Evolutionary conservation across 805 yeast genomes (phyloP), one percentile per base, ranked within the genome.

Genomic region (Yarrowia yakushimensis): DNA sequence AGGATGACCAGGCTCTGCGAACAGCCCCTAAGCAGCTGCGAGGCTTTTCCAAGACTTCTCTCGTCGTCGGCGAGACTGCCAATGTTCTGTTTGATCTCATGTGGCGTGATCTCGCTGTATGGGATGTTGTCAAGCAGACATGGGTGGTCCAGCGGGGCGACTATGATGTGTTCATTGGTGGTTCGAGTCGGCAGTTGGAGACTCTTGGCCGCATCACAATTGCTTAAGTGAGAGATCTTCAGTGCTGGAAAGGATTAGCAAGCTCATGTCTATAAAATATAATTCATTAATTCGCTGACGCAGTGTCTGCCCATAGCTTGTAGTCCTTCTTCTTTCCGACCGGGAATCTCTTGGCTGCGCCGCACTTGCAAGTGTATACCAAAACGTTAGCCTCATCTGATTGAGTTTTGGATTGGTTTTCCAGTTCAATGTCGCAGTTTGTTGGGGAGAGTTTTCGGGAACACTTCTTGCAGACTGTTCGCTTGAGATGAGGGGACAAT

Each of bases 381-480:
- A 86, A 71, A 0, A 81, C 72, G 65, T 87, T 87, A 65, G 77
- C 75, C 22, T 73, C 70, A 0, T 70, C 67, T 0, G 67, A 33
- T 30, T 72, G 52, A 0, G 60, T 37, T 48, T 74, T 77, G 18
- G 83, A 80, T 15, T 57, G 59, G 68, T 85, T 83, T 33, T 73
- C 77, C 0, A 85, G 62, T 20, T 75, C 70, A 2, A 77, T 66
- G 0, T 70, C 50, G 55, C 80, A 68, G 18, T 79, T 78, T 17
- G 85, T 86, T 0, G 86, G 83, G 0, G 82, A 68, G 65, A 81
- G 74, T 10, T 81, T 64, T 9, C 83, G 71, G 46, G 80, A 73
- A 72, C 97, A 90, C 36, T 74, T 74, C 67, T 88, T 89, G 73
- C 97, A 90, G 15, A 85, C 69, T 0, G 81, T 77, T 66, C 96